Conservation (phyloP, 1,139 yeast species). For the Nakaseomyces bracarensis region DNA sequence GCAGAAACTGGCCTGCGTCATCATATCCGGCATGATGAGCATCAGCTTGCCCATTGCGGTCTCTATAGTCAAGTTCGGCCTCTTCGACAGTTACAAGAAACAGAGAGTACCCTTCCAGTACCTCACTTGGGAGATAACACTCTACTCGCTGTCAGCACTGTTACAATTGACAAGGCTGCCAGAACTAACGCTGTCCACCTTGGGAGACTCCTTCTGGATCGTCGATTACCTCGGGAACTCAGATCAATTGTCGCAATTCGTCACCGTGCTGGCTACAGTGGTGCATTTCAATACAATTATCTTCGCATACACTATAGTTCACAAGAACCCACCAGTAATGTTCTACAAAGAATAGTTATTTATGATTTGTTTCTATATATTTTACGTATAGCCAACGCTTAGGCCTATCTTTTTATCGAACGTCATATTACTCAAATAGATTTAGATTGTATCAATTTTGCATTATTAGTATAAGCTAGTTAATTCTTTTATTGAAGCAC, state of each 20-base stretch:
- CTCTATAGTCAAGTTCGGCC: not conserved
- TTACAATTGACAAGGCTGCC: constrained; percentile 3
- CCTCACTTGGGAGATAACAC: not conserved
- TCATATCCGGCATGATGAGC: not conserved
- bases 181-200: constrained; percentile 1
- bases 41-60: not conserved
- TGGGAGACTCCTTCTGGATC: constrained; percentile 3
- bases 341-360: not conserved
- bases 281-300: constrained; percentile 6
- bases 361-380: too few relatives aligned
- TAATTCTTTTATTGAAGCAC: too few relatives aligned
- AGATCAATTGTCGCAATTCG: constrained; percentile 3
- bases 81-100: constrained; percentile 1
- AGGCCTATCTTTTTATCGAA: too few relatives aligned
- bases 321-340: constrained; percentile 3
- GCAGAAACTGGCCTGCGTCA: constrained; percentile 1
- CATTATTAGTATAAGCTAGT: too few relatives aligned
- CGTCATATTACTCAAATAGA: too few relatives aligned
- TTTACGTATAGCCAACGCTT: too few relatives aligned
- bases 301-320: constrained; percentile 2
- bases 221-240: constrained; percentile 4
- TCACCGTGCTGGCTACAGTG: constrained; percentile 2
- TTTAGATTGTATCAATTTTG: too few relatives aligned
- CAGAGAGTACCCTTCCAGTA: constrained; percentile 2
- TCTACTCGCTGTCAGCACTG: constrained; percentile 3